Base-by-base conservation (phyloP, 129 eudicot species). In the Arctium lappa region DNA sequence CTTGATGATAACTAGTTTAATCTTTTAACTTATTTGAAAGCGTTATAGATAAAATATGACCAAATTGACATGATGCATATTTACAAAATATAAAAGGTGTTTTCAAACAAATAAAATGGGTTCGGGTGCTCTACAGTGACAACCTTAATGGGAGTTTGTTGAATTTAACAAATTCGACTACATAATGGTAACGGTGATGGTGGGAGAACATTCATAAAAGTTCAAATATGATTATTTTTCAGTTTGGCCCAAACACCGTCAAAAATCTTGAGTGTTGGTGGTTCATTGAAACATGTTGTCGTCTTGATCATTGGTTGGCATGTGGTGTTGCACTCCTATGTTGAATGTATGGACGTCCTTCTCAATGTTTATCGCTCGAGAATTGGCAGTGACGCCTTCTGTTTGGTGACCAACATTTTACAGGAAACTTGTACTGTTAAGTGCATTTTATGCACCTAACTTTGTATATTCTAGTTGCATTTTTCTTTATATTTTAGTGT, bases 341-440 rank as follows among this genome's bases (percentile, higher is more conserved):
- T 22, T 22, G 27, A 22, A 22, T 22, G 38, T 88, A 81, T 92
- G 2, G 97, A 92, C n/a, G 94, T 91, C 29, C 85, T 92, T 32
- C 94, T 92, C 40, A 92, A 92, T 79, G 97, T 94, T 4, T 92
- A 94, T 94, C 92, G 90, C 68, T 94, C 97, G 4, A 94, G 97
- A 39, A 89, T 85, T 0, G 97, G 90, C 82, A 94, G 92, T 50
- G 92, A 88, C 69, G 94, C 94, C 62, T 72, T 48, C 72, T 92
- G 76, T 92, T 90, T 86, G 97, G 97, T 18, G 94, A 33, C 36
- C 8, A 92, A 92, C 86, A 91, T 92, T 76, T 88, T 94, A 0
- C 82, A 90, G 36, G 3, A 33, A 6, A 92, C 97, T 53, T 92
- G n/a, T n/a, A n/a, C n/a, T n/a, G n/a, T n/a, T n/a, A n/a, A n/a